Percentiles rank a stretch among this genome's conserved stretches.
Evolutionary conservation across 1,284 basidiomycete species (phyloP).

Genomic region (Cutaneotrichosporon cavernicola): DNA sequence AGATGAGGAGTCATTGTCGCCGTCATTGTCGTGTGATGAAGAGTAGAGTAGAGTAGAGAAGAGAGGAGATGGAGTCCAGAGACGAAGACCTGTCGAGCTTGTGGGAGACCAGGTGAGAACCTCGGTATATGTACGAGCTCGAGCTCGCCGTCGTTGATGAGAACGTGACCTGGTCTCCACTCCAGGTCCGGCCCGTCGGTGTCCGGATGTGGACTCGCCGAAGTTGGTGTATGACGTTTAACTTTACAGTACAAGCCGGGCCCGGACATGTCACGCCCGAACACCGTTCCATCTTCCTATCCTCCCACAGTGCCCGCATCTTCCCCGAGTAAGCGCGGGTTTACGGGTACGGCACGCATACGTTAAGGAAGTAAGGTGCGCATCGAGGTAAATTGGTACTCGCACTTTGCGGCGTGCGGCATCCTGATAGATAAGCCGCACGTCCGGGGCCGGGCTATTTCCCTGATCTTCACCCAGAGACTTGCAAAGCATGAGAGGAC

Average conservation of each 20-base stretch:
- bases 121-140: slow-evolving; percentile 1
- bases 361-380: no score
- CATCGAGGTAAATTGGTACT: no score
- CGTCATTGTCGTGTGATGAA: not conserved
- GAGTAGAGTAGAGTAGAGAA: not conserved
- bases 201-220: not conserved
- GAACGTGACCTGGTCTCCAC: not conserved
- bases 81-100: no score
- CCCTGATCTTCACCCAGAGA: not conserved
- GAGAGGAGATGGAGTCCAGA: not conserved
- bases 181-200: not conserved
- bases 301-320: no score
- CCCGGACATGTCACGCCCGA: not conserved
- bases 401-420: not conserved
- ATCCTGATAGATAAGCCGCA: not conserved
- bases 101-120: not conserved
- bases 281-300: not conserved
- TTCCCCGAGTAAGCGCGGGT: no score
- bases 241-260: not conserved
- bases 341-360: no score
- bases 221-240: not conserved
- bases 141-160: not conserved
- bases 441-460: not conserved
- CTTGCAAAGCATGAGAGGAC: not conserved
- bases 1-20: slow-evolving; percentile 18